A percentile compares a stretch with the other conserved stretches of the same genome.
These are phyloP conservation scores for Cordyceps cicadae DNA, from an alignment of 2,329 filamentous ascomycete genomes.

Conservation along the genomic window DNA sequence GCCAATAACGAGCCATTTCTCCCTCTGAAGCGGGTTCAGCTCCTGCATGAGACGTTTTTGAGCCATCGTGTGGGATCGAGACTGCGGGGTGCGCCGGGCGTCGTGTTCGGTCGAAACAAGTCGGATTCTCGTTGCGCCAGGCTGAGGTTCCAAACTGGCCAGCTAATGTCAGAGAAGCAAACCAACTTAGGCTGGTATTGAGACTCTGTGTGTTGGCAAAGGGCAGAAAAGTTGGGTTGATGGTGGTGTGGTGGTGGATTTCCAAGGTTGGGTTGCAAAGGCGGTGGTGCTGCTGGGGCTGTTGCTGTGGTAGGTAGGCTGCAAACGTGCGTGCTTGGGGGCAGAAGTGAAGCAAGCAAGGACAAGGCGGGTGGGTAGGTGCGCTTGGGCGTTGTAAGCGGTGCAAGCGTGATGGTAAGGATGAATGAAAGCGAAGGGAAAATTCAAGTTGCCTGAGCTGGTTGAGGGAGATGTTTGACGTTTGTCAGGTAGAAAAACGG, in stretches of 20 bases:
- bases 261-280: not conserved
- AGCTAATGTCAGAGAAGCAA: not conserved
- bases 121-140: not conserved
- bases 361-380: not conserved
- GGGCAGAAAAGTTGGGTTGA: not conserved
- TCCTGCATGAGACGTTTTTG: conserved; percentile 84
- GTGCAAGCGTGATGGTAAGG: not conserved
- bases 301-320: not conserved
- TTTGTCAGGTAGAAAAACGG: conserved; percentile 9
- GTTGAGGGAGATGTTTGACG: not conserved
- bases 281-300: not conserved
- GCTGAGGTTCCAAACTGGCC: not conserved
- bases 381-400: not conserved
- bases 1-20: conserved; percentile 91
- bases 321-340: not conserved
- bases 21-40: conserved; percentile 70
- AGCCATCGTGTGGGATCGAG: conserved; percentile 28
- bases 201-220: not conserved
- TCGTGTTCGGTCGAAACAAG: not conserved
- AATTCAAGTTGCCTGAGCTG: not conserved
- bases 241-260: not conserved
- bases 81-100: not conserved
- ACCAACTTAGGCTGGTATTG: not conserved
- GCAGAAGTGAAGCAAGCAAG: not conserved
- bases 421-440: not conserved